Evolutionary conservation across 805 yeast genomes (phyloP).

Genomic region (Sugiyamaella qingdaonensis): DNA sequence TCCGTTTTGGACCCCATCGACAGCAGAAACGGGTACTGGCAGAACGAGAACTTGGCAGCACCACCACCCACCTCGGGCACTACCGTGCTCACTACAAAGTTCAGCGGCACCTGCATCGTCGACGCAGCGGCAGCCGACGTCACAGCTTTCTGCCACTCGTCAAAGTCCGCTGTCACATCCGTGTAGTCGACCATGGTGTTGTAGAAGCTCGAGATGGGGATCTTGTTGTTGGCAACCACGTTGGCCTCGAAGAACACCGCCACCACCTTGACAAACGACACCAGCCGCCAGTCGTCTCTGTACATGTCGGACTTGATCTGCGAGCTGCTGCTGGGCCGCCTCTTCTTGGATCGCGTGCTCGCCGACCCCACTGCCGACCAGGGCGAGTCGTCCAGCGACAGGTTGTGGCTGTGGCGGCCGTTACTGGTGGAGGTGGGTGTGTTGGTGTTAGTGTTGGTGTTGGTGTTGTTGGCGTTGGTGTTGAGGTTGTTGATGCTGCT

Average conservation of each 20-base stretch:
- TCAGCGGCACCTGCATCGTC: conserved; percentile 1
- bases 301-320: conserved; percentile 49
- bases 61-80: neutral
- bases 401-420: neutral
- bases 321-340: conserved; percentile 9
- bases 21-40: conserved; percentile 79
- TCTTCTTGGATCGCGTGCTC: conserved; percentile 10
- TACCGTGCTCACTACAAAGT: conserved; percentile 10
- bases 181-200: conserved; percentile 78
- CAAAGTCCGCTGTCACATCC: conserved; percentile 74
- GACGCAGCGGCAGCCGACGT: neutral
- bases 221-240: conserved; percentile 26
- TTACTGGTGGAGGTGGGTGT: too few species aligned
- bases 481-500: too few species aligned
- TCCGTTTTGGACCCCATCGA: conserved; percentile 79
- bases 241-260: conserved; percentile 56
- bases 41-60: conserved; percentile 48
- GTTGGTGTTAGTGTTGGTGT: too few species aligned
- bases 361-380: neutral
- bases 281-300: conserved; percentile 77
- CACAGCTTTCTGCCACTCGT: conserved; percentile 58
- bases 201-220: conserved; percentile 53
- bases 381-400: neutral
- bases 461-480: too few species aligned
- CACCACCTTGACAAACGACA: conserved; percentile 58